Conservation (phyloP, 2,329 filamentous ascomycete genomes). For the Aspergillus jensenii region DNA sequence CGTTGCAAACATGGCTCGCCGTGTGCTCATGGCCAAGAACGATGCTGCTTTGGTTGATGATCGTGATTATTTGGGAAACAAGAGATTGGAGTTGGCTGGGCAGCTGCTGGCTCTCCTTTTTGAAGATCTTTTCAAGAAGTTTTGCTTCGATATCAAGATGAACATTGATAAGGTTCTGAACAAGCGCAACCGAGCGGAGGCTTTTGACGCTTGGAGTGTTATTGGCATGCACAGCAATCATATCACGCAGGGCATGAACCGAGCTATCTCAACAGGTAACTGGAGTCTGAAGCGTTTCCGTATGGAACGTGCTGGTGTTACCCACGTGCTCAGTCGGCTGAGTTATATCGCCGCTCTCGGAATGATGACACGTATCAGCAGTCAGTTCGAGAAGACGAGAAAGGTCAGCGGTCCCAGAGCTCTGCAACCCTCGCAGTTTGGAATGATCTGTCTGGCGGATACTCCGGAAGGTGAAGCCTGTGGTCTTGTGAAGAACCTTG, state of each 20-base stretch:
- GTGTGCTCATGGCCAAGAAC: slow-evolving; percentile 89
- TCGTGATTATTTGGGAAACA: slow-evolving; percentile 97
- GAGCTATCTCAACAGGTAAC: slow-evolving; percentile 95
- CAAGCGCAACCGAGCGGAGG: slow-evolving; percentile 84
- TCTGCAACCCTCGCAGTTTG: slow-evolving; percentile 94
- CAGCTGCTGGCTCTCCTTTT: slow-evolving; percentile 92
- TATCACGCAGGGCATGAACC: slow-evolving; percentile 90
- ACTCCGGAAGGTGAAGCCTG: slow-evolving; percentile 98
- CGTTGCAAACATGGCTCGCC: slow-evolving; percentile 94
- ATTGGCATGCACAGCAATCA: slow-evolving; percentile 81
- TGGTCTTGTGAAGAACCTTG: slow-evolving; percentile 95
- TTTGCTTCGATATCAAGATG: slow-evolving; percentile 82
- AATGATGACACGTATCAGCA: slow-evolving; percentile 99
- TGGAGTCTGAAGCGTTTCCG: slow-evolving; percentile 98
- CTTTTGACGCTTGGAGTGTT: slow-evolving; percentile 83
- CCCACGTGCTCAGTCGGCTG: slow-evolving; percentile 89
- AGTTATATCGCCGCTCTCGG: slow-evolving; percentile 96
- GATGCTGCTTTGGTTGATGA: slow-evolving; percentile 90
- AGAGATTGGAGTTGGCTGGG: slow-evolving; percentile 89
- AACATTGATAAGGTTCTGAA: slow-evolving; percentile 95
- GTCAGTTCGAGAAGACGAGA: slow-evolving; percentile 97
- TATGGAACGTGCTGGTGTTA: slow-evolving; percentile 96
- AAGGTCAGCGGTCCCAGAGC: slow-evolving; percentile 96
- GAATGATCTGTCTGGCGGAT: slow-evolving; percentile 96
- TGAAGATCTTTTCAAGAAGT: slow-evolving; percentile 97